A percentile compares a stretch with the other conserved stretches of the same genome.
Conservation (phyloP, 768 basidiomycete genomes). For the Trametes sanguinea region DNA sequence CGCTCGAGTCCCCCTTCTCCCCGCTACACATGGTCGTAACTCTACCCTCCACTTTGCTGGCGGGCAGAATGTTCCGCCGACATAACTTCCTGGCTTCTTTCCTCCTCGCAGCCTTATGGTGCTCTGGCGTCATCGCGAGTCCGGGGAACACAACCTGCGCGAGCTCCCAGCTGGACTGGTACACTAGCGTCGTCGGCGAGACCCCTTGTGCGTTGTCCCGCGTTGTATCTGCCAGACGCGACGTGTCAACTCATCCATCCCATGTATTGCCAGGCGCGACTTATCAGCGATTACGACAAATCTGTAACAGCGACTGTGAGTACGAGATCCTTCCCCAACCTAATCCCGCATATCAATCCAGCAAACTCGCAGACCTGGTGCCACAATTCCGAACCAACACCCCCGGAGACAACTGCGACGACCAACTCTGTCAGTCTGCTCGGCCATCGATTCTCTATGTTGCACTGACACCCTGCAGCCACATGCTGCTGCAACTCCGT, state of each 20-base stretch:
- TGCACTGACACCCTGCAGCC: background rate
- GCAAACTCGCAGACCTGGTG: slow-evolving; percentile 3
- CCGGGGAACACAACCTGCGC: slow-evolving; percentile 23
- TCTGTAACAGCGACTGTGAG: slow-evolving; percentile 23
- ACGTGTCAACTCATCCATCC: too few relatives aligned
- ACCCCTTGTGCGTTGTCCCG: slow-evolving; percentile 22
- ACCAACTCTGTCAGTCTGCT: slow-evolving; percentile 19
- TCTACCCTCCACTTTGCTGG: background rate
- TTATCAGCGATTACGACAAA: slow-evolving; percentile 20
- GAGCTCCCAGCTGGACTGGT: slow-evolving; percentile 22
- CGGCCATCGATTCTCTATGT: background rate
- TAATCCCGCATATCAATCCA: background rate
- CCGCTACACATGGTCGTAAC: background rate
- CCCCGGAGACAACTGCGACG: slow-evolving; percentile 24
- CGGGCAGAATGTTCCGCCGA: background rate
- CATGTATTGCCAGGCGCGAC: slow-evolving; percentile 10
- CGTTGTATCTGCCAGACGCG: background rate
- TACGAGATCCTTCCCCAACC: background rate
- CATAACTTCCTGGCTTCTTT: background rate
- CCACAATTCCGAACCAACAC: slow-evolving; percentile 11
- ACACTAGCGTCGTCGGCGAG: slow-evolving; percentile 23
- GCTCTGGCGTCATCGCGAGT: background rate
- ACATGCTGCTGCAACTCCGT: slow-evolving; percentile 24
- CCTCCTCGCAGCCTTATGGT: background rate
- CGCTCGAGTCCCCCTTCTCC: background rate